These are phyloP conservation scores for Colletotrichum euphorbiae DNA, from an alignment of 2,329 filamentous ascomycete species.

Conservation along the genomic window DNA sequence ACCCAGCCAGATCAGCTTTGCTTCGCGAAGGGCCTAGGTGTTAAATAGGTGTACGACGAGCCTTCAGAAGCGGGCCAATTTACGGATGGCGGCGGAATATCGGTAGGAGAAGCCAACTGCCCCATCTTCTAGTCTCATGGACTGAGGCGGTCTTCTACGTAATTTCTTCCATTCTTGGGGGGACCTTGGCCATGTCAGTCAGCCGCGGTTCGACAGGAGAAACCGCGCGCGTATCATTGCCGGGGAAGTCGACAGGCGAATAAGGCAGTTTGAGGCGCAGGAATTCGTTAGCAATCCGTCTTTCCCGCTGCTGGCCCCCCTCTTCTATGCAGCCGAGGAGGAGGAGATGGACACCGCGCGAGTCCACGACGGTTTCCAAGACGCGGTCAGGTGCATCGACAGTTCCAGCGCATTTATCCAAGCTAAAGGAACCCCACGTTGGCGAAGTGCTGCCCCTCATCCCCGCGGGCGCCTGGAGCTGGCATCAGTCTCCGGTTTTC, in stretches of 20 bases:
- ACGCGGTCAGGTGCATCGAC: slow-evolving; percentile 2
- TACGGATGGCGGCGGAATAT: slow-evolving; percentile 16
- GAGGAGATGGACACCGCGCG: not conserved
- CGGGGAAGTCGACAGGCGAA: slow-evolving; percentile 9
- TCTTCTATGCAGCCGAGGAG: slow-evolving; percentile 1
- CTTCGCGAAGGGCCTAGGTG: slow-evolving; percentile 9
- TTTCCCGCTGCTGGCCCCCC: not conserved
- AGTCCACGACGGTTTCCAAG: slow-evolving; percentile 13
- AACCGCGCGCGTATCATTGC: not conserved
- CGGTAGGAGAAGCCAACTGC: slow-evolving; percentile 12
- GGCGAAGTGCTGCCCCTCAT: slow-evolving; percentile 26
- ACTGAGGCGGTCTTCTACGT: slow-evolving; percentile 1
- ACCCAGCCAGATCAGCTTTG: not conserved
- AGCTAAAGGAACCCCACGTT: slow-evolving; percentile 36
- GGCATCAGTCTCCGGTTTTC: not conserved
- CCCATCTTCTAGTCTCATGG: slow-evolving; percentile 7
- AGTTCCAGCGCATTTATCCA: not conserved
- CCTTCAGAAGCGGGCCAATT: slow-evolving; percentile 23
- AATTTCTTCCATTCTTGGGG: not conserved
- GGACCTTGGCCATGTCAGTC: not conserved
- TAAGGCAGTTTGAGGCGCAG: slow-evolving; percentile 18
- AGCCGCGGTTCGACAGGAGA: not conserved
- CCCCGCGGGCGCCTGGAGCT: slow-evolving; percentile 28
- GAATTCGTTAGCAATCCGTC: not conserved
- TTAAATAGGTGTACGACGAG: slow-evolving; percentile 31